These are phyloP conservation scores for Prunus mira DNA, from an alignment of 306 rosid genomes.

Conservation along the genomic window DNA sequence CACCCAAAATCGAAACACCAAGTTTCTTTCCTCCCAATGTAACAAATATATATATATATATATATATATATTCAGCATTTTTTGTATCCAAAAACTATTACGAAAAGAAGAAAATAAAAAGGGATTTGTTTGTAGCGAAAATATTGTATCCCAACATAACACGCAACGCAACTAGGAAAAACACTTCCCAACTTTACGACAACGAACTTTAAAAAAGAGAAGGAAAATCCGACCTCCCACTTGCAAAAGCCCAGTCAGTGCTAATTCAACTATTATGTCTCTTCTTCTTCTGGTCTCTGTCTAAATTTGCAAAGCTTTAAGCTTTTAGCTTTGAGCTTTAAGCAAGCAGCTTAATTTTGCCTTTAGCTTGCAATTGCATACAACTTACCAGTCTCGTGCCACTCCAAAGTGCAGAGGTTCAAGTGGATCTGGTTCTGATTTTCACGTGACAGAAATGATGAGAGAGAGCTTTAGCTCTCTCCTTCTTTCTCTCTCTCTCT, in stretches of 20 bases:
- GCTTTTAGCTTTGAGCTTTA: neutral
- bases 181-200: constrained; percentile 31
- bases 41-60: no score
- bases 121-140: neutral
- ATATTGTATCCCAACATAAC: constrained; percentile 41
- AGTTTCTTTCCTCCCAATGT: no score
- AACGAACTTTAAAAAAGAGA: constrained; percentile 3
- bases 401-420: constrained; percentile 7
- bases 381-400: no score
- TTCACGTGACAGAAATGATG: constrained; percentile 4
- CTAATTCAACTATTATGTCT: neutral
- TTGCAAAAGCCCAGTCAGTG: constrained; percentile 1
- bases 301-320: neutral
- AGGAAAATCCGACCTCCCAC: constrained; percentile 11
- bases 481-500: neutral
- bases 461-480: constrained; percentile 2
- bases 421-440: constrained; percentile 53
- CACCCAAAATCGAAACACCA: no score
- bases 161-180: constrained; percentile 55
- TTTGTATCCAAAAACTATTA: neutral
- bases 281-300: constrained; percentile 4
- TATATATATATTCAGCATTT: neutral
- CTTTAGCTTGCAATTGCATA: constrained; percentile 6
- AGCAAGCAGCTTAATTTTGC: constrained; percentile 2
- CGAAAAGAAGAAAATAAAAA: neutral